Conservation (phyloP, 1,284 basidiomycete genomes). For the Malassezia furfur region DNA sequence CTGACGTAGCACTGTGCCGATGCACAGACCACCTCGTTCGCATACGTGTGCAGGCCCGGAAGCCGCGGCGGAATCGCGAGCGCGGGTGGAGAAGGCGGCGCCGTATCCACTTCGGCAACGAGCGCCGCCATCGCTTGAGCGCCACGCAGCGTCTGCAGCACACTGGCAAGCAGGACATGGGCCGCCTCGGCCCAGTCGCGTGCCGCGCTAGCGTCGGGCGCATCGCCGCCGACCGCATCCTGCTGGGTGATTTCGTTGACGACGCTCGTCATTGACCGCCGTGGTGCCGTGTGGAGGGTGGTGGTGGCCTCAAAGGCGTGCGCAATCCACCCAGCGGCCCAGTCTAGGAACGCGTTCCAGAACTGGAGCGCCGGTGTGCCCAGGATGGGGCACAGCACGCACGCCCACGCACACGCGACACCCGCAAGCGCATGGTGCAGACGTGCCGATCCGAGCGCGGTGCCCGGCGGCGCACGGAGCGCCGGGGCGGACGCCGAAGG, state of each 20-base stretch:
- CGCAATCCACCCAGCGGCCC: conserved; percentile 8
- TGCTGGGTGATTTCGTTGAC: conserved; percentile 2
- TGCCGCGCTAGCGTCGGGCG: neutral
- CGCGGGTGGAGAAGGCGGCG: neutral
- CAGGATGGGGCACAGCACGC: neutral
- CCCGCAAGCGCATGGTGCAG: conserved; percentile 13
- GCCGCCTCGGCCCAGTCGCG: neutral
- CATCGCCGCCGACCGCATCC: neutral
- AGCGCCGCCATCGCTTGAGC: neutral
- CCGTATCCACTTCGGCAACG: neutral
- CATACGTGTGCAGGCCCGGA: conserved; percentile 6
- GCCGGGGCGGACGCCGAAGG: conserved; percentile 8
- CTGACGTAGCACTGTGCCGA: conserved; percentile 4
- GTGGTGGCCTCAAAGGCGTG: conserved; percentile 3
- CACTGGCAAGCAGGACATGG: conserved; percentile 1
- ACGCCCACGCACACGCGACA: neutral
- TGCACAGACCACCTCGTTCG: neutral
- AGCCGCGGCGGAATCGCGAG: neutral
- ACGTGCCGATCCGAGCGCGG: conserved; percentile 5
- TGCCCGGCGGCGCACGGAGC: neutral
- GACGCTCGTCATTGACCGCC: neutral
- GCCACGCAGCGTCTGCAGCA: neutral
- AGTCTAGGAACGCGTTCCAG: conserved; percentile 17
- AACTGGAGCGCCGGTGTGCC: conserved; percentile 8
- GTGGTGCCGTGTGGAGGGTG: conserved; percentile 1